Evolutionary conservation across 31 red algal genomes (phyloP).

Genomic region (Pterothamnion heteromorphum): DNA sequence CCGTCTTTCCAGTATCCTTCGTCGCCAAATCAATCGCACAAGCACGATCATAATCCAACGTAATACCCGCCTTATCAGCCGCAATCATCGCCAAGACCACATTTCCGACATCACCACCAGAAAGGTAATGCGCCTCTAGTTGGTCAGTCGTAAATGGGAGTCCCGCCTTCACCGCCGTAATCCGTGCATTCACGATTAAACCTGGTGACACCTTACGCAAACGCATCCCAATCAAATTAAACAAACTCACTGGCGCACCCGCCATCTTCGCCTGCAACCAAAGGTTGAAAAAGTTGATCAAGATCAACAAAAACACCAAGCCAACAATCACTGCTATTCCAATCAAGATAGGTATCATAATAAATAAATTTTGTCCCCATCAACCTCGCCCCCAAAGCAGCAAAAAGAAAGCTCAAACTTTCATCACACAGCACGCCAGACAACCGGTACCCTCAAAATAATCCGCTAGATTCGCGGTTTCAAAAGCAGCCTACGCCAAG

Average conservation of each 20-base stretch:
- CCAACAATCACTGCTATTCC: neutral
- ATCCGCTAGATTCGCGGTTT: no score
- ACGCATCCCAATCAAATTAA: conserved; percentile 13
- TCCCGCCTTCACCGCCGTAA: conserved; percentile 8
- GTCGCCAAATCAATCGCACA: conserved; percentile 27
- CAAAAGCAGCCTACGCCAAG: no score
- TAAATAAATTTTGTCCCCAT: no score
- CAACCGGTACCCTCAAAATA: no score
- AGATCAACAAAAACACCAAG: neutral
- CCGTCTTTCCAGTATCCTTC: neutral
- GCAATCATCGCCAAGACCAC: conserved; percentile 6
- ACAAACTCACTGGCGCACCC: neutral
- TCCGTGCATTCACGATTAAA: conserved; percentile 11
- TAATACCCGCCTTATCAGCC: conserved; percentile 12
- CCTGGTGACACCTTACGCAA: neutral
- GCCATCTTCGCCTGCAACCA: neutral
- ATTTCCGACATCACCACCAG: conserved; percentile 1
- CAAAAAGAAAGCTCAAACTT: no score
- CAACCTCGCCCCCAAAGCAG: no score
- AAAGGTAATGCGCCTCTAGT: conserved; percentile 20
- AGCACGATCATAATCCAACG: neutral
- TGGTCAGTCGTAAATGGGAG: neutral
- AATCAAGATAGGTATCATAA: no score
- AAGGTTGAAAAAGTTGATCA: neutral
- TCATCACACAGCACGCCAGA: no score